Evolutionary conservation across 73 alveolate genomes (phyloP).

Genomic region (Tetrahymena borealis): DNA sequence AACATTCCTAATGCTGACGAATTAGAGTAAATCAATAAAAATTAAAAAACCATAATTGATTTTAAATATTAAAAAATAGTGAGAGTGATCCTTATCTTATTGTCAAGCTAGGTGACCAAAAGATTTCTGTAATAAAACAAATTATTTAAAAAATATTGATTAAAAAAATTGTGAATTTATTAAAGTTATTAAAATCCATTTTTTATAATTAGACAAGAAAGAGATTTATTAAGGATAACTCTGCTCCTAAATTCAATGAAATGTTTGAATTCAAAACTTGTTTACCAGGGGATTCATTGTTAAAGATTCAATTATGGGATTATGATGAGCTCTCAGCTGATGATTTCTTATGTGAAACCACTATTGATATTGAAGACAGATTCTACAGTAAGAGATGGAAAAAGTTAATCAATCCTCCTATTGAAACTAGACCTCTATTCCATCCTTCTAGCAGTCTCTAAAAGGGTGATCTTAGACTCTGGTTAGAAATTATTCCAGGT

Average conservation of each 20-base stretch:
- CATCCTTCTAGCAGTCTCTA: conserved; percentile 79
- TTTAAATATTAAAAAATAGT: background rate
- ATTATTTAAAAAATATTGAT: too few species aligned
- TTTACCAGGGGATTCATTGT: conserved; percentile 94
- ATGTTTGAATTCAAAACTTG: conserved; percentile 71
- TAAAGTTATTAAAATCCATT: background rate
- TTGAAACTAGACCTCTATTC: conserved; percentile 78
- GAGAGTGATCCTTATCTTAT: conserved; percentile 92
- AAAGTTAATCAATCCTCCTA: conserved; percentile 79
- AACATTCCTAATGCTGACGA: background rate
- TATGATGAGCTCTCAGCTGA: conserved; percentile 89
- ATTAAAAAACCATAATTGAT: too few species aligned
- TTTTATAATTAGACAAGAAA: background rate
- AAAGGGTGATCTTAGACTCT: conserved; percentile 83
- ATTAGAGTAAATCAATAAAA: background rate
- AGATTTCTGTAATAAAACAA: conserved; percentile 63
- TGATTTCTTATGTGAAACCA: conserved; percentile 88
- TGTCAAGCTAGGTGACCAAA: conserved; percentile 70
- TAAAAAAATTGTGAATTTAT: background rate
- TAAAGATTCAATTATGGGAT: conserved; percentile 85
- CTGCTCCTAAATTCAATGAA: conserved; percentile 82
- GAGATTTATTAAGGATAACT: conserved; percentile 50
- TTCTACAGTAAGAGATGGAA: conserved; percentile 90
- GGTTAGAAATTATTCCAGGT: conserved; percentile 85
- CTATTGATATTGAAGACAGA: conserved; percentile 95